Evolutionary conservation across 495 filamentous ascomycete species (phyloP), one percentile per base, ranked within the genome.

Genomic region (Hypoxylon rickii): DNA sequence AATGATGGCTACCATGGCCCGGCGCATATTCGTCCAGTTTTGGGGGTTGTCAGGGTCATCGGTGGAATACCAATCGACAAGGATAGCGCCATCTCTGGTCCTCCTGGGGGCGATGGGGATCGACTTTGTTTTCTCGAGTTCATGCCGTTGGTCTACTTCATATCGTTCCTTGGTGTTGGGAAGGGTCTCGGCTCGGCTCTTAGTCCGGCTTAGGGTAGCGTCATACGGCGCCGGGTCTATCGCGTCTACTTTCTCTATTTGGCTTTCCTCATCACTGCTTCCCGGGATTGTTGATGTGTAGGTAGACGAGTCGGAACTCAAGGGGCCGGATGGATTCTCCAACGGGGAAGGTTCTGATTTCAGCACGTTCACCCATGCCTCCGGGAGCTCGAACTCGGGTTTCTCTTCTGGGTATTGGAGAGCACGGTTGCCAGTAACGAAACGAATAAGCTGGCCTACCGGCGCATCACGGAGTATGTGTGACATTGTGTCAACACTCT

Each of bases 51-150:
- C 64, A 0, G 75, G 70, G 55, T 86, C 83, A 44, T 81, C 66
- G 4, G 76, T 73, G 12, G 71, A 73, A 52, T 86, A 81, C 73
- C 76, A 87, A 16, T 78, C 78, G 8, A 86, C 83, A 0, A 88
- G 70, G 43, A 86, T 78, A 13, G 75, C 70, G 32, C 76, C 76
- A 39, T 80, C 77, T 37, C 46, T 51, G 8, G 70, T 75, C 37
- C 58, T 71, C 29, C 57, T 66, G 0, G 82, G 78, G 0, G 68
- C 61, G 24, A 83, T 74, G 17, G 80, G 77, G 6, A 72, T 71
- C 10, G 75, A 80, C 50, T 77, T 70, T 37, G 71, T 74, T 29
- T 74, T 72, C 26, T 76, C 66, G n/a, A 73, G 41, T 7, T 70
- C 70, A 13, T 73, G 55, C 54, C 77, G 71, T 36, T 60, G 63